Evolutionary conservation across 2,329 filamentous ascomycete species (phyloP), one percentile per base, ranked within the genome.

Genomic region (Calonectria pseudoturangicola): DNA sequence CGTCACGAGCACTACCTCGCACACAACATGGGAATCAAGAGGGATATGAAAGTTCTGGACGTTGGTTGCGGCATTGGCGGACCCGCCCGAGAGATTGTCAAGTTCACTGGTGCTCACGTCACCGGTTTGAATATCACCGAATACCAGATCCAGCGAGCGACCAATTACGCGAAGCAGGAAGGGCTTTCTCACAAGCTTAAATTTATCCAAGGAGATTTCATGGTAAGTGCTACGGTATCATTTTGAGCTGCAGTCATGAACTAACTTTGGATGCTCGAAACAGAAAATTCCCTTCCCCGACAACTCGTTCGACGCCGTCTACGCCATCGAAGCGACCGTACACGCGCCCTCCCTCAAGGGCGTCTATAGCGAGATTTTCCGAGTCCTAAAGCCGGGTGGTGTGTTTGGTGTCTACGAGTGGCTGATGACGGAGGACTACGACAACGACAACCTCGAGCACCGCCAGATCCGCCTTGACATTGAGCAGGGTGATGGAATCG

Each of bases 1-100:
- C 93, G 96, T 66, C 96, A 98, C 82, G 96, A 98, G 87, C 96
- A 98, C 88, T 98, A 98, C 86, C 92, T 98, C 21, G 96, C 96
- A 41, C 92, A 95, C 84, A 92, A 92, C 84, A 97, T 98, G 84
- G 92, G 92, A 76, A 92, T 98, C 80, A 91, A 92, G 83, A 91
- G 94, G 79, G 91, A 91, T 78, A 95, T 96, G 92, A 93, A 91
- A 80, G 95, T 98, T 41, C 89, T 98, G n/a, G 96, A 98, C 81
- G 96, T 98, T 73, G 96, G 96, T 73, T 98, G 96, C 81, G 96
- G 96, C 89, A 95, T 98, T 71, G 96, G 96, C 79, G 96, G 96
- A 41, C 96, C 96, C n/a, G 96, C 95, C 12, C 91, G 95, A 74
- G 95, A 98, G 87, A 98, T 98, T 81, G 94, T 94, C 85, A 97